phyloP scores from a whole-genome alignment of 495 filamentous ascomycete species.

The Poronia punctata region DNA sequence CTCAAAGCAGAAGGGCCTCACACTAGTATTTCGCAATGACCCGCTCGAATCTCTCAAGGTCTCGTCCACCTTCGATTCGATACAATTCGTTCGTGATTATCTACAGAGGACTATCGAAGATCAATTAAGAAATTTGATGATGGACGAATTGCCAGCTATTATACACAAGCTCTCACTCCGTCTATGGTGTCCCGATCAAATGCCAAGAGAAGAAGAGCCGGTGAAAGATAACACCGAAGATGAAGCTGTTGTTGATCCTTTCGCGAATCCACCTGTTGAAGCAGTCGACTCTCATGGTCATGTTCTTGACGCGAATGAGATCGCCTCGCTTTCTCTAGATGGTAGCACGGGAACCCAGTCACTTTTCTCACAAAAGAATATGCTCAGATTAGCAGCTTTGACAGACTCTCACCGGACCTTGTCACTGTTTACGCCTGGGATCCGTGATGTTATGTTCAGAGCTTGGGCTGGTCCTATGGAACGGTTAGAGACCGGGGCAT shows the following conservation, averaged over 20 bases:
- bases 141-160: constrained; percentile 95
- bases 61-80: constrained; percentile 96
- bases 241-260: constrained; percentile 59
- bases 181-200: constrained; percentile 84
- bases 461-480: constrained; percentile 86
- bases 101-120: constrained; percentile 92
- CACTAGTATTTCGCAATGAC: constrained; percentile 95
- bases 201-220: constrained; percentile 46
- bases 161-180: constrained; percentile 88
- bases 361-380: constrained; percentile 85
- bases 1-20: constrained; percentile 92
- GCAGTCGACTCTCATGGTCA: constrained; percentile 71
- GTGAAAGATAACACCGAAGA: constrained; percentile 41
- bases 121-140: constrained; percentile 86
- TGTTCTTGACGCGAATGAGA: constrained; percentile 62
- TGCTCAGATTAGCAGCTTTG: constrained; percentile 67
- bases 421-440: constrained; percentile 76
- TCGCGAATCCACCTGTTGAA: constrained; percentile 72
- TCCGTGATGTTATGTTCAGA: constrained; percentile 78
- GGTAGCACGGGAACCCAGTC: constrained; percentile 69
- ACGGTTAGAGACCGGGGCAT: constrained; percentile 51
- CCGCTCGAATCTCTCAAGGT: constrained; percentile 96
- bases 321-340: constrained; percentile 68
- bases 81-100: constrained; percentile 95
- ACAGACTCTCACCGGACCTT: constrained; percentile 79